These are phyloP conservation scores for Pistacia integerrima DNA, from an alignment of 345 rosid genomes.

Conservation along the genomic window DNA sequence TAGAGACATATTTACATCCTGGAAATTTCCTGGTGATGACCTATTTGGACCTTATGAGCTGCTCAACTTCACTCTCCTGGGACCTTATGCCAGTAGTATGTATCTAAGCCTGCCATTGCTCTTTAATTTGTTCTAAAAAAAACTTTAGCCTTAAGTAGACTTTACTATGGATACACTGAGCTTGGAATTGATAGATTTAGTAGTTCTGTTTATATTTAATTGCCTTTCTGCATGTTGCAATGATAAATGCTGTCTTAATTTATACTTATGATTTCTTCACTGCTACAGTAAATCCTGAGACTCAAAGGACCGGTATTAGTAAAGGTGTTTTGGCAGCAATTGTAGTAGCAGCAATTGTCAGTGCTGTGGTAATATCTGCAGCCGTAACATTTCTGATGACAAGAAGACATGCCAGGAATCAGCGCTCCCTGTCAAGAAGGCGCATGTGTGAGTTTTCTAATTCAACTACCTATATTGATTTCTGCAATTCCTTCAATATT, in stretches of 20 bases:
- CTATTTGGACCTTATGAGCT: conserved; percentile 89
- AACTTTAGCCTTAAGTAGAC: neutral
- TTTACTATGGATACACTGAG: neutral
- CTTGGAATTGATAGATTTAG: neutral
- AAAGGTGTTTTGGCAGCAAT: conserved; percentile 58
- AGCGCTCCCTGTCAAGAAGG: conserved; percentile 51
- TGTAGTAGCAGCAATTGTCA: conserved; percentile 53
- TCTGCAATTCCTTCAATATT: neutral
- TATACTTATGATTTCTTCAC: conserved; percentile 15
- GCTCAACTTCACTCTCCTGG: conserved; percentile 84
- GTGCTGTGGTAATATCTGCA: conserved; percentile 45
- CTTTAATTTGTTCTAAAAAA: neutral
- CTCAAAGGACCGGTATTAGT: conserved; percentile 39
- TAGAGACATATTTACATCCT: conserved; percentile 52
- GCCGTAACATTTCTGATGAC: conserved; percentile 43
- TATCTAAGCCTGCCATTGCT: conserved; percentile 5
- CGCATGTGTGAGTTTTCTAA: conserved; percentile 52
- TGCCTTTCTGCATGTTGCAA: neutral
- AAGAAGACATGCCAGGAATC: conserved; percentile 45
- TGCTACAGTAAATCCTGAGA: conserved; percentile 35
- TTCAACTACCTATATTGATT: neutral
- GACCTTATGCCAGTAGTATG: conserved; percentile 75
- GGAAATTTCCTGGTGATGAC: conserved; percentile 58
- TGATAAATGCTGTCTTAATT: neutral
- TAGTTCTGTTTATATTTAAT: conserved; percentile 8